Percentiles rank a stretch among this genome's conserved stretches.
phyloP scores from a whole-genome alignment of 345 rosid genomes.

The Hirschfeldia incana region DNA sequence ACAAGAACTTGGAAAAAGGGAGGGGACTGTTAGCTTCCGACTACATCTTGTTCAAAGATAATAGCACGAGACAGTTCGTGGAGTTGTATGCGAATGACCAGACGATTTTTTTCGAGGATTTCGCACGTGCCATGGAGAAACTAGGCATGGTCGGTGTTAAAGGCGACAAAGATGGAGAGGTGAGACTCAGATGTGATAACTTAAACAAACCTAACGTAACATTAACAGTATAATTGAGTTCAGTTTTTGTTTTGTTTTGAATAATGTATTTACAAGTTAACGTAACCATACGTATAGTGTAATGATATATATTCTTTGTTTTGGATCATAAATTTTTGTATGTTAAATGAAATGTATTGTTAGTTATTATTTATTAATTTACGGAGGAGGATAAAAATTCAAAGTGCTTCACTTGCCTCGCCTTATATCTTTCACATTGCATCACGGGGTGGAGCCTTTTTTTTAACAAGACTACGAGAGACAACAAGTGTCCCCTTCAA shows the following conservation, averaged over 20 bases:
- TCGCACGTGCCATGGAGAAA: slow-evolving; percentile 54
- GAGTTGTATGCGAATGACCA: slow-evolving; percentile 45
- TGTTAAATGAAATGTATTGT: background rate
- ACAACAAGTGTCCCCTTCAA: background rate
- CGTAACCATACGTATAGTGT: background rate
- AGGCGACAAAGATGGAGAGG: slow-evolving; percentile 49
- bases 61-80: slow-evolving; percentile 42
- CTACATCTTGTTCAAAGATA: slow-evolving; percentile 35
- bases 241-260: background rate
- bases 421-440: background rate
- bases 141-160: slow-evolving; percentile 41
- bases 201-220: slow-evolving; percentile 27
- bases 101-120: slow-evolving; percentile 45
- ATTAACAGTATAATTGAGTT: background rate
- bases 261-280: background rate
- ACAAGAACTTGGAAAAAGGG: slow-evolving; percentile 48
- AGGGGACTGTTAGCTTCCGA: slow-evolving; percentile 45
- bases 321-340: background rate
- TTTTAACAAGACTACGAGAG: background rate
- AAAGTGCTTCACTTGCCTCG: background rate
- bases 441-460: background rate
- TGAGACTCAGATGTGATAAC: slow-evolving; percentile 53
- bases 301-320: background rate
- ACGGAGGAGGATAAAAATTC: background rate
- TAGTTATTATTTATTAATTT: background rate